Percentiles rank a stretch among this genome's conserved stretches.
Conservation (phyloP, 805 yeast species). For the Saccharomycopsis olivae region DNA sequence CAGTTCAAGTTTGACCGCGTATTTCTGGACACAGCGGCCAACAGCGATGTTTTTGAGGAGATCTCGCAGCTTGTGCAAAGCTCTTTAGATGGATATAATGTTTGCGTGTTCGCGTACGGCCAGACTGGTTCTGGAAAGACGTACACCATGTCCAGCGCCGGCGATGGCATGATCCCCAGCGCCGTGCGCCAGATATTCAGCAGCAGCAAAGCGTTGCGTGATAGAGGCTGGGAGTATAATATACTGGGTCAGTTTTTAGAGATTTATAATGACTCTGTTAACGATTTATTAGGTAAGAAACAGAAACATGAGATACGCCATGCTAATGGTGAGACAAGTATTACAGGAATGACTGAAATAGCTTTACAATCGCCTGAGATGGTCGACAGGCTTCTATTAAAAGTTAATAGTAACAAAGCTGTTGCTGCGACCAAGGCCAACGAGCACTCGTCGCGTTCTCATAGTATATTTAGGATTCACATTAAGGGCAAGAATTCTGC, state of each 20-base stretch:
- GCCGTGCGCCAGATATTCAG: slow-evolving; percentile 64
- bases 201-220: slow-evolving; percentile 36
- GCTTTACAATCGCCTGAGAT: slow-evolving; percentile 35
- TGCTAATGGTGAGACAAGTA: slow-evolving; percentile 38
- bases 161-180: slow-evolving; percentile 73
- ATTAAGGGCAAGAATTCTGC: slow-evolving; percentile 42
- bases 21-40: slow-evolving; percentile 44
- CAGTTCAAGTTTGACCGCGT: slow-evolving; percentile 70
- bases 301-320: slow-evolving; percentile 62
- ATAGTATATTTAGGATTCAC: slow-evolving; percentile 62
- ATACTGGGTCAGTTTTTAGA: slow-evolving; percentile 74
- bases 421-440: slow-evolving; percentile 79
- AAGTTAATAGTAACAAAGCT: slow-evolving; percentile 52
- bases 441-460: slow-evolving; percentile 84
- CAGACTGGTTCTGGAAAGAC: slow-evolving; percentile 97
- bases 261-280: slow-evolving; percentile 75
- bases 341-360: slow-evolving; percentile 49
- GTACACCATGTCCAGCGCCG: slow-evolving; percentile 65
- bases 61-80: slow-evolving; percentile 78
- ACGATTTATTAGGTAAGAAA: slow-evolving; percentile 44
- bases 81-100: slow-evolving; percentile 81
- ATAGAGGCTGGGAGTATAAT: slow-evolving; percentile 52
- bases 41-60: slow-evolving; percentile 67
- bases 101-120: slow-evolving; percentile 93
- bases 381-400: slow-evolving; percentile 39